These are phyloP conservation scores for Hibiscus syriacus DNA, from an alignment of 345 rosid species.

Conservation along the genomic window DNA sequence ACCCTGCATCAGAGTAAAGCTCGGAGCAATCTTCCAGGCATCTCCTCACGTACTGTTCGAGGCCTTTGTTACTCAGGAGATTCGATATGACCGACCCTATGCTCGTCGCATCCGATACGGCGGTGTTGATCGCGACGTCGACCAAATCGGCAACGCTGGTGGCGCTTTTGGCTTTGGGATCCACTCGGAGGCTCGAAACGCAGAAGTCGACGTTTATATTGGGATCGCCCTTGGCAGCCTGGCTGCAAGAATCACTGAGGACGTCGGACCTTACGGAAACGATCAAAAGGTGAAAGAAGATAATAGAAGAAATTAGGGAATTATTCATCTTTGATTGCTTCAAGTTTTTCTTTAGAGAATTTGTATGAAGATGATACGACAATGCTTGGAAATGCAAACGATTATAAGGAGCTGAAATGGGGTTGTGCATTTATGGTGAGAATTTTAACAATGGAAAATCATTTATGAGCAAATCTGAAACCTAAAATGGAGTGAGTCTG, in stretches of 20 bases:
- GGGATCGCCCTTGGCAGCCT: slow-evolving; percentile 25
- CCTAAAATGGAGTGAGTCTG: no score
- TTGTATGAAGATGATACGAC: no score
- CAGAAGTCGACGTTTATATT: slow-evolving; percentile 24
- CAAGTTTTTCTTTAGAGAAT: neutral
- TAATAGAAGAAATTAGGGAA: neutral
- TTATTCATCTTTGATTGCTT: neutral
- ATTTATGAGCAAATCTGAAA: neutral
- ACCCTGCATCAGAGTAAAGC: slow-evolving; percentile 22
- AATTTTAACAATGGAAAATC: neutral
- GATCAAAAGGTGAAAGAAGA: slow-evolving; percentile 5
- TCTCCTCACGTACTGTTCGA: slow-evolving; percentile 1
- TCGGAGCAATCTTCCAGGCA: slow-evolving; percentile 30
- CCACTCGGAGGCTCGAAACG: slow-evolving; percentile 16
- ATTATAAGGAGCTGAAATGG: neutral
- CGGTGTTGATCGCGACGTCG: slow-evolving; percentile 12
- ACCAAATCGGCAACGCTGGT: slow-evolving; percentile 19
- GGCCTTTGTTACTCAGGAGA: slow-evolving; percentile 7
- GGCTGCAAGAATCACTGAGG: slow-evolving; percentile 21
- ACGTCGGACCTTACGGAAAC: slow-evolving; percentile 7
- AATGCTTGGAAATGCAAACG: no score
- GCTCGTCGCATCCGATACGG: slow-evolving; percentile 20
- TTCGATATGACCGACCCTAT: slow-evolving; percentile 11
- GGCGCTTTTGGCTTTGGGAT: slow-evolving; percentile 21
- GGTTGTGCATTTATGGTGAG: neutral